Evolutionary conservation across 768 basidiomycete species (phyloP), one percentile per base, ranked within the genome.

Genomic region (Kwoniella pini): DNA sequence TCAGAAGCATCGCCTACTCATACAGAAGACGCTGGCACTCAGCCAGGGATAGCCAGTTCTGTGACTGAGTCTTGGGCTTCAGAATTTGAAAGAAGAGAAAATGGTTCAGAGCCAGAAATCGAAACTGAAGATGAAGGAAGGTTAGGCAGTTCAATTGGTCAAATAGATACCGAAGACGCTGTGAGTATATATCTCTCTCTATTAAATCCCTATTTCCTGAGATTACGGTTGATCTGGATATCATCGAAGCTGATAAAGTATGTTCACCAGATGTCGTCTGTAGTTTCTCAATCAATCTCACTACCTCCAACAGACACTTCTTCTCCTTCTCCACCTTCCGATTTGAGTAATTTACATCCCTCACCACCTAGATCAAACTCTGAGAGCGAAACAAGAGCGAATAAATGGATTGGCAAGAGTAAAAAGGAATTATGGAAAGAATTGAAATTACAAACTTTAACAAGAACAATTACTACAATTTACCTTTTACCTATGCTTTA

Each of bases 401-500:
- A 30, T 31, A 33, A 31, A 31, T 36, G 17, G 3, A 15, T n/a
- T 13, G 48, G 48, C 4, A 71, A 61, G 49, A 72, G 67, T 49
- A 76, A 71, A 63, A 74, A 67, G 45, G 66, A 70, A 69, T 81
- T 98, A 6, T 98, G 95, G 95, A 86, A 87, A 58, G 91, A 96
- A 78, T 84, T 96, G 36, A 97, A 96, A 77, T 84, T 92, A 36
- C 85, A 94, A 30, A 87, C 90, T 5, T 84, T 97, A 60, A 95
- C 93, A 1, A 83, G 94, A 54, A 87, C 90, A 15, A 79, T 98
- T 26, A 93, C 93, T 6, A 85, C 88, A 0, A 79, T 94, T 22
- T 97, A 98, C 77, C 85, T 92, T 13, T 84, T 87, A 21, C 88
- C 90, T 15, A 85, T 98, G 27, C 84, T 98, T 42, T 84, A 88